Evolutionary conservation across 2,329 filamentous ascomycete genomes (phyloP).

Genomic region (Fusarium irregulare): DNA sequence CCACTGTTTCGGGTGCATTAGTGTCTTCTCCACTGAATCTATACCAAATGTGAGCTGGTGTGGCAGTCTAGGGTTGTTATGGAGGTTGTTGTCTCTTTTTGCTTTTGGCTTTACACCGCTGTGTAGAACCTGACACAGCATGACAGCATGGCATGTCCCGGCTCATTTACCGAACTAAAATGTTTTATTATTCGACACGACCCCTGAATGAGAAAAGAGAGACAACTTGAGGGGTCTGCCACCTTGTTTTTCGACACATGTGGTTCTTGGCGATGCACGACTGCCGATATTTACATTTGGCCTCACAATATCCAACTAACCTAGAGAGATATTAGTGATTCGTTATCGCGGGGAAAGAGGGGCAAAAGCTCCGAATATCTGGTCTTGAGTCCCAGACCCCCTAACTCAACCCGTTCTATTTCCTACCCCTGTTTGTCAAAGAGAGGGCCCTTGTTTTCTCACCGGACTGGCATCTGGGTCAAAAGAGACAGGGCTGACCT

Average conservation of each 20-base stretch:
- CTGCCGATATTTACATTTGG: not conserved
- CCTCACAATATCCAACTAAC: too few species aligned
- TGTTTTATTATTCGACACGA: not conserved
- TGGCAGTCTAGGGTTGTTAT: too few species aligned
- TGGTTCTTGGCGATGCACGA: not conserved
- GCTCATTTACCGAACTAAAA: not conserved
- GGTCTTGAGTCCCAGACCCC: not conserved
- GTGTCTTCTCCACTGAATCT: not conserved
- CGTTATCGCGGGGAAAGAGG: conserved; percentile 31
- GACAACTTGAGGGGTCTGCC: conserved; percentile 1
- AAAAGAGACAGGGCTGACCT: not conserved
- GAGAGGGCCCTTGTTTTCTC: not conserved
- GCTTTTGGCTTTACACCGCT: conserved; percentile 10
- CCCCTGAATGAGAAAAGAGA: conserved; percentile 2
- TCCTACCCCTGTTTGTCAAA: not conserved
- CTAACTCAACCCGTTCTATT: not conserved
- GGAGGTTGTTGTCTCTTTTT: not conserved
- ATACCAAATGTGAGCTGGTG: too few species aligned
- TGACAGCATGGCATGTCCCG: conserved; percentile 23
- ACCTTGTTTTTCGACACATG: not conserved
- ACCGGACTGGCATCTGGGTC: not conserved
- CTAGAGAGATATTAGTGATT: too few species aligned
- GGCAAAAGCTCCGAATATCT: conserved; percentile 15
- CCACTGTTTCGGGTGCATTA: conserved; percentile 42
- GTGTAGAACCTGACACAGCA: conserved; percentile 1